These are phyloP conservation scores for Pelargonium myrrhifolium DNA, from an alignment of 441 rosid species.

Conservation along the genomic window DNA sequence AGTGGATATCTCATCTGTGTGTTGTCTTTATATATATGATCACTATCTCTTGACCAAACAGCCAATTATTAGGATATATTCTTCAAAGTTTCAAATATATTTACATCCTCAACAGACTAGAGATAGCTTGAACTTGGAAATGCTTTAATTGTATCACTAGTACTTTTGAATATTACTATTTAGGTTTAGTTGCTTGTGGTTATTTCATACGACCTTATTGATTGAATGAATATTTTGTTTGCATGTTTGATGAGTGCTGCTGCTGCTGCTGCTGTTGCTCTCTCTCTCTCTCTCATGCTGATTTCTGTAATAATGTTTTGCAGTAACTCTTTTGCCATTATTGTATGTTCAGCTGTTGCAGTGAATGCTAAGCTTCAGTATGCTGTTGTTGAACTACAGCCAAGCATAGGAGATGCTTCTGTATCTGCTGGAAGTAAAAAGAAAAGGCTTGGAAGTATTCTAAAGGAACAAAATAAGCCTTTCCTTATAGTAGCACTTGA, in stretches of 20 bases:
- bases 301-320: constrained; percentile 5
- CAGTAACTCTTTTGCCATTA: constrained; percentile 5
- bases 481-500: constrained; percentile 71
- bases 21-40: no score
- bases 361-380: constrained; percentile 88
- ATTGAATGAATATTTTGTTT: constrained; percentile 7
- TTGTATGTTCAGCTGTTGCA: constrained; percentile 69
- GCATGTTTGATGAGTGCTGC: neutral
- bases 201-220: constrained; percentile 11
- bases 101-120: no score
- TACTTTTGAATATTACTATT: constrained; percentile 6
- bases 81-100: no score
- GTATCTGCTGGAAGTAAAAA: constrained; percentile 39
- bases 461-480: constrained; percentile 51
- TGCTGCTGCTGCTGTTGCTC: neutral
- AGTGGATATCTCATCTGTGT: no score
- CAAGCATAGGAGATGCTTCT: constrained; percentile 39
- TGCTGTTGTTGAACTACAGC: constrained; percentile 68
- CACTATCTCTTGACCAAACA: no score
- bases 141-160: neutral
- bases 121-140: neutral
- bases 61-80: no score
- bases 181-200: neutral
- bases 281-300: constrained; percentile 9
- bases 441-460: constrained; percentile 47